Evolutionary conservation across 495 filamentous ascomycete genomes (phyloP), one percentile per base, ranked within the genome.

Genomic region (Penicillium arizonense): DNA sequence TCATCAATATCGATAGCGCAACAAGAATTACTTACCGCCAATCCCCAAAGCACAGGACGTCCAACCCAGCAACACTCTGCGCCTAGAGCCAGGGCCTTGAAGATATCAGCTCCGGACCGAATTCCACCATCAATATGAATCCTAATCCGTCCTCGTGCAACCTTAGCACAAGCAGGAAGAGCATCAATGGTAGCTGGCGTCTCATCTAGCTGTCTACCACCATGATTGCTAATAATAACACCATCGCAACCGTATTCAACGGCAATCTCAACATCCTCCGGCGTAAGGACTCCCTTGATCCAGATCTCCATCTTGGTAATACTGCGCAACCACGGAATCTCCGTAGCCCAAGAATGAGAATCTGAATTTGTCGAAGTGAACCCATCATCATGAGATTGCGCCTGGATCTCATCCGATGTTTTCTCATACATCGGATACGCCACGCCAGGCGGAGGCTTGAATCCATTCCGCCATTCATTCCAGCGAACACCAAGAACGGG

Each of bases 81-180:
- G 3, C 86, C 86, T 8, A 89, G 64, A 44, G 82, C 86, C 47
- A 89, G 39, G 0, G 82, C 83, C 63, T 88, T 90, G 55, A 89
- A 83, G 12, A 89, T 82, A 63, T 89, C 87, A 8, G 74, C 80
- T 1, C 87, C 87, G 5, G 82, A 67, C 30, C 71, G 75, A 5
- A 90, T 76, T 0, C 87, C 87, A 1, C 86, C 87, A 50, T 91
- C 87, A 21, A 90, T 65, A 51, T 77, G 80, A 12, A 91, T 77
- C 42, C 86, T 80, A 63, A 90, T 77, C 55, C 65, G 70, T 6
- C 65, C 83, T 64, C 4, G 82, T 77, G 59, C 82, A 80, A 56
- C 74, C 70, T 64, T 76, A 69, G 55, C 85, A 81, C 59, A 89
- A 54, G 87, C 87, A n/a, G 89, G 63, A 30, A 90, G 61, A 0